Conservation (phyloP, 2,329 filamentous ascomycete species). For the Colletotrichum echinochloae region DNA sequence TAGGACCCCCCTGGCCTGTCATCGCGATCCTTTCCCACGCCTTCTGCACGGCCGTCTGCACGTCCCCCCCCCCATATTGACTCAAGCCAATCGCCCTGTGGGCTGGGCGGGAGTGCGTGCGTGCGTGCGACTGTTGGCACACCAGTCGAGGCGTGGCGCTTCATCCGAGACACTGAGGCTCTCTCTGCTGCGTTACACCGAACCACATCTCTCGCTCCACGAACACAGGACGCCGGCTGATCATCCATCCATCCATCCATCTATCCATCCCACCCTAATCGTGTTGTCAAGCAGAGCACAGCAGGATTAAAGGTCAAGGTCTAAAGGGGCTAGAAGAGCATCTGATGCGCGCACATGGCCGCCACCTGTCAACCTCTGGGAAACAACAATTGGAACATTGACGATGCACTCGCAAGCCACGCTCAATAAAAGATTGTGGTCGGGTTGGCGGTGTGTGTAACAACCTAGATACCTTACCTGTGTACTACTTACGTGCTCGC, state of each 20-base stretch:
- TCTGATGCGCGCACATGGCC: conserved; percentile 18
- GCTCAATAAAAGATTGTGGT: conserved; percentile 16
- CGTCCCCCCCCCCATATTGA: conserved; percentile 25
- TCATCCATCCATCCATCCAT: conserved; percentile 6
- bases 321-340: conserved; percentile 5
- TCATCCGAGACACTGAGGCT: conserved; percentile 11
- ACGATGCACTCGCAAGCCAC: conserved; percentile 28
- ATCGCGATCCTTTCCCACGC: conserved; percentile 28
- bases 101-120: too few species aligned
- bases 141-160: not conserved
- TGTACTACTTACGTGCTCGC: too few species aligned
- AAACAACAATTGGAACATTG: not conserved
- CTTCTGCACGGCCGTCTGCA: conserved; percentile 13
- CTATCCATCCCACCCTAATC: conserved; percentile 2
- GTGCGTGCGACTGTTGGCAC: not conserved
- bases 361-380: conserved; percentile 9
- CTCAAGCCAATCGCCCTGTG: not conserved
- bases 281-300: not conserved
- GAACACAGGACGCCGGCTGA: conserved; percentile 25
- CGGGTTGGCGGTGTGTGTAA: not conserved
- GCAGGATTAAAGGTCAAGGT: conserved; percentile 1
- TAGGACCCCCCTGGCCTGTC: conserved; percentile 24
- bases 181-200: conserved; percentile 29
- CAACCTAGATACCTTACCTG: not conserved
- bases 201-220: conserved; percentile 23